These are phyloP conservation scores for Vicia faba DNA, from an alignment of 306 rosid genomes.

Conservation along the genomic window DNA sequence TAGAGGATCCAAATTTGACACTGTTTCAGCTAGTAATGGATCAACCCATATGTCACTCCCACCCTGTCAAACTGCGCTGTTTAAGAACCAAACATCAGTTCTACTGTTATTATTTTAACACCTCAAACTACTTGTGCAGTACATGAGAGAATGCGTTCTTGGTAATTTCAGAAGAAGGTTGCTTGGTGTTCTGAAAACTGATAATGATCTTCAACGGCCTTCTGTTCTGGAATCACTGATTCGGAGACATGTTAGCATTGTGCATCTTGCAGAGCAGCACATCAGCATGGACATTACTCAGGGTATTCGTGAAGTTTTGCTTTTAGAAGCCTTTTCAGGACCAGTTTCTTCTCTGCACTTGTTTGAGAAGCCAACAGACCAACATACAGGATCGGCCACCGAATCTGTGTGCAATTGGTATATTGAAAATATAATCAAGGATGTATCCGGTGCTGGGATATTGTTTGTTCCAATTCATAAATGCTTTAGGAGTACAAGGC, in stretches of 20 bases:
- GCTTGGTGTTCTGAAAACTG: slow-evolving; percentile 90
- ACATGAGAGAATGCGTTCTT: slow-evolving; percentile 99
- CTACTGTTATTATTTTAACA: slow-evolving; percentile 34
- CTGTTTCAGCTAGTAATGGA: slow-evolving; percentile 35
- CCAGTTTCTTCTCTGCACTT: slow-evolving; percentile 93
- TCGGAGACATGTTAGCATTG: slow-evolving; percentile 79
- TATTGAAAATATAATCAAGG: slow-evolving; percentile 91
- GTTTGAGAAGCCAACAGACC: slow-evolving; percentile 85
- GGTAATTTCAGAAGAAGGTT: slow-evolving; percentile 97
- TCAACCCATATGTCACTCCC: slow-evolving; percentile 22
- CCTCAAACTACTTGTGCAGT: slow-evolving; percentile 61
- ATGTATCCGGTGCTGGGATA: slow-evolving; percentile 90
- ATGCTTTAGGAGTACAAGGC: slow-evolving; percentile 96
- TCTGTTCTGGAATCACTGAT: slow-evolving; percentile 84
- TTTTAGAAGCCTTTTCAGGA: slow-evolving; percentile 87
- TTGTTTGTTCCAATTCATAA: slow-evolving; percentile 89
- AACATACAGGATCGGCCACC: slow-evolving; percentile 86
- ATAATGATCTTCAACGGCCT: slow-evolving; percentile 96
- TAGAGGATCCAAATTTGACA: neutral
- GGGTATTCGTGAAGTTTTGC: slow-evolving; percentile 93
- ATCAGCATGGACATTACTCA: slow-evolving; percentile 96
- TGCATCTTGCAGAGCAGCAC: slow-evolving; percentile 98
- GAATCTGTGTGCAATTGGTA: slow-evolving; percentile 95
- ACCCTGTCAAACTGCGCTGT: slow-evolving; percentile 17
- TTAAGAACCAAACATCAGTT: slow-evolving; percentile 15